Conservation (phyloP, 192 early-diverging fungal species). For the Bifiguratus adelaidae region DNA sequence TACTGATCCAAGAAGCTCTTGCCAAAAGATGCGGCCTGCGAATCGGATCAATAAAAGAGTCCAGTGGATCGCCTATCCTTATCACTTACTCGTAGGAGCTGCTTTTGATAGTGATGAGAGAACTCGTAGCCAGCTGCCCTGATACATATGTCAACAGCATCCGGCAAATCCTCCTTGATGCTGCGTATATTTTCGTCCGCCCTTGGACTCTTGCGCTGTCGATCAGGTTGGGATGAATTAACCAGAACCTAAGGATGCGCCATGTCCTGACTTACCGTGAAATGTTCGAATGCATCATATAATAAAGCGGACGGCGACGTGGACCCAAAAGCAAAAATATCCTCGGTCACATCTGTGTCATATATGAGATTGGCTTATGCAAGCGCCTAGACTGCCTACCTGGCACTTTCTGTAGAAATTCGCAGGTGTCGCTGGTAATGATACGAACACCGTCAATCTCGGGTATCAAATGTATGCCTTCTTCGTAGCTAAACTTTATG, state of each 20-base stretch:
- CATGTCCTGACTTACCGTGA: constrained; percentile 30
- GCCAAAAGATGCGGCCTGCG: constrained; percentile 83
- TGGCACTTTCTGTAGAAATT: constrained; percentile 84
- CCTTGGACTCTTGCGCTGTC: constrained; percentile 61
- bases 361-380: background rate
- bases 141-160: constrained; percentile 86
- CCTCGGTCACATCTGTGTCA: constrained; percentile 51
- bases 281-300: constrained; percentile 69
- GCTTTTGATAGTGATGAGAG: constrained; percentile 62
- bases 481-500: constrained; percentile 69
- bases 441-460: constrained; percentile 92
- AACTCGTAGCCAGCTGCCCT: constrained; percentile 89
- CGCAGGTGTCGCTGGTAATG: constrained; percentile 72
- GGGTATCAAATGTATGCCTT: constrained; percentile 70
- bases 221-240: background rate
- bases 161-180: constrained; percentile 67
- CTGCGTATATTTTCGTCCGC: constrained; percentile 94
- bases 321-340: constrained; percentile 91
- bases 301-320: constrained; percentile 89
- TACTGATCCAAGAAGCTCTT: constrained; percentile 86
- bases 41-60: background rate
- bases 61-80: background rate
- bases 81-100: constrained; percentile 32
- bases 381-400: constrained; percentile 33
- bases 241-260: background rate